Conservation (phyloP, 805 yeast species). For the Candida sakaeoensis region DNA sequence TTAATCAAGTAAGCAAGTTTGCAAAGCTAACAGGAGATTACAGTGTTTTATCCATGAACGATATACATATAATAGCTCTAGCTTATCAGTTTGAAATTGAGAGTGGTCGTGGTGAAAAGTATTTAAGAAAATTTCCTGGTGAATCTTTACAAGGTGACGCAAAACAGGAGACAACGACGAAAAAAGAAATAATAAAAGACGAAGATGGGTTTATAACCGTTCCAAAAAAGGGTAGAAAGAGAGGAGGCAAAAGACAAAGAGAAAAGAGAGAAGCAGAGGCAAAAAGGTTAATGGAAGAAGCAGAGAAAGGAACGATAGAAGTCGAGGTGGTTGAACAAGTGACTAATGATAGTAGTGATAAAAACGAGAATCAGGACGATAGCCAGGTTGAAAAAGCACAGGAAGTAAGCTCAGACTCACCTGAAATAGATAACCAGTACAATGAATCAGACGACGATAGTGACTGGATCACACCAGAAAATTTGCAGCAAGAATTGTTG, state of each 20-base stretch:
- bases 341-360: too few relatives aligned
- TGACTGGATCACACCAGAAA: conserved; percentile 91
- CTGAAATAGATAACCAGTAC: conserved; percentile 11
- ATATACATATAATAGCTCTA: conserved; percentile 87
- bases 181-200: conserved; percentile 9
- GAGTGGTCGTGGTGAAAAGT: conserved; percentile 64
- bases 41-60: conserved; percentile 82
- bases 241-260: conserved; percentile 66
- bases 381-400: too few relatives aligned
- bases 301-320: not conserved
- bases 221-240: conserved; percentile 37
- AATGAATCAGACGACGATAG: conserved; percentile 81
- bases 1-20: conserved; percentile 68
- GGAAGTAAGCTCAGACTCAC: too few relatives aligned
- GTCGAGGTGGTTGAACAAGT: too few relatives aligned
- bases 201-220: conserved; percentile 10
- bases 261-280: conserved; percentile 47
- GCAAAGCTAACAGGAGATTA: conserved; percentile 90
- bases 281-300: conserved; percentile 21
- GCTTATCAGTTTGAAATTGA: conserved; percentile 84
- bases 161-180: conserved; percentile 10
- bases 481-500: conserved; percentile 63
- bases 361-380: too few relatives aligned
- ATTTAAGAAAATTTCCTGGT: conserved; percentile 68
- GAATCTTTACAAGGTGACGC: conserved; percentile 31